Percentiles rank a stretch among this genome's conserved stretches.
Evolutionary conservation across 2,329 filamentous ascomycete species (phyloP).

Genomic region (Fusarium chlamydosporum): DNA sequence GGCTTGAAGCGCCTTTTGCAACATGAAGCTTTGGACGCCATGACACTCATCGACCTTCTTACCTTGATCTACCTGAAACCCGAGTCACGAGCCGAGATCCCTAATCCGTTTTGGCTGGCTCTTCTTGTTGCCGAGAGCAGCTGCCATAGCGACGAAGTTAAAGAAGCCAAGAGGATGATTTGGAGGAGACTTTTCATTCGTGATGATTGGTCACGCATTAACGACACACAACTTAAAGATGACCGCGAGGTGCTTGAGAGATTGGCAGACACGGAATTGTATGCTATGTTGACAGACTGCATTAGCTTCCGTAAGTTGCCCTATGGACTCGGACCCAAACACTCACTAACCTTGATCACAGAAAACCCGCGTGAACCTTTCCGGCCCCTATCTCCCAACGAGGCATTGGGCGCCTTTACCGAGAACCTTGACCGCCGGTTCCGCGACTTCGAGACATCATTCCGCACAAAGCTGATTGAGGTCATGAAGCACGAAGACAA

Average conservation of each 20-base stretch:
- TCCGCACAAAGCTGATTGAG: constrained; percentile 75
- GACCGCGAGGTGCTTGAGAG: constrained; percentile 76
- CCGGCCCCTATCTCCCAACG: constrained; percentile 64
- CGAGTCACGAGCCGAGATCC: constrained; percentile 65
- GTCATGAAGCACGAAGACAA: constrained; percentile 82
- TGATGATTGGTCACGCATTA: constrained; percentile 87
- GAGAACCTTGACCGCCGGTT: constrained; percentile 74
- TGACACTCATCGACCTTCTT: constrained; percentile 78
- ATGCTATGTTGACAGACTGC: constrained; percentile 74
- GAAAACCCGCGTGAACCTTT: constrained; percentile 61
- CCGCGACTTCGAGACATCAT: constrained; percentile 71
- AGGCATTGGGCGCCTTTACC: constrained; percentile 71
- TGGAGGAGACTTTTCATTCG: constrained; percentile 90
- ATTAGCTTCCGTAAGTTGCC: constrained; percentile 72
- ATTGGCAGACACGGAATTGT: constrained; percentile 76
- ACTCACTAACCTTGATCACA: constrained; percentile 53
- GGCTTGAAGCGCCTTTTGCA: constrained; percentile 78
- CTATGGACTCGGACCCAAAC: not conserved
- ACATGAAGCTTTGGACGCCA: constrained; percentile 77
- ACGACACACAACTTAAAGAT: constrained; percentile 80
- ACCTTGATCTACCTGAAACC: constrained; percentile 75
- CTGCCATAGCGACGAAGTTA: constrained; percentile 68
- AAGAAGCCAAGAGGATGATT: constrained; percentile 73
- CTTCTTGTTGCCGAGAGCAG: constrained; percentile 72
- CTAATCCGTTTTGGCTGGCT: constrained; percentile 81